phyloP scores from a whole-genome alignment of 208 protist species.

The Trypanosoma cruzi region DNA sequence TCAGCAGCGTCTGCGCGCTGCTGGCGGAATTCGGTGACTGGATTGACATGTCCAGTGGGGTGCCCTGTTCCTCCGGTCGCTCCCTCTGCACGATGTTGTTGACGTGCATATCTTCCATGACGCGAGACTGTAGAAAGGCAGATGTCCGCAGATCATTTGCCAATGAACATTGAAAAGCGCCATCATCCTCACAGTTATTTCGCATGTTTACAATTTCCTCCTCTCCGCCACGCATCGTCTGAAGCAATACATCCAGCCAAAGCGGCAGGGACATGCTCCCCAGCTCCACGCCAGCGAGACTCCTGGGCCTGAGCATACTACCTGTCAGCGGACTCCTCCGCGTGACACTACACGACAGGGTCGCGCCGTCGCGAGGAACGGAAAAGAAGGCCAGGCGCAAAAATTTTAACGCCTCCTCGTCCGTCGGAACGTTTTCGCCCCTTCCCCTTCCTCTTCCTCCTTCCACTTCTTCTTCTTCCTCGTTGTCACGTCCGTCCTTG shows the following conservation, averaged over 20 bases:
- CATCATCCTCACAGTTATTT: conserved; percentile 15
- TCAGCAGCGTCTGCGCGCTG: not conserved
- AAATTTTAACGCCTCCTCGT: conserved; percentile 22
- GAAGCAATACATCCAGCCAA: conserved; percentile 23
- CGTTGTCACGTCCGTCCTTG: not conserved
- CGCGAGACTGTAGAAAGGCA: not conserved
- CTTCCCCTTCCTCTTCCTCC: not conserved
- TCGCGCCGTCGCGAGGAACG: conserved; percentile 22
- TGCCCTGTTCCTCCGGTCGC: not conserved
- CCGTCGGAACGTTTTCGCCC: not conserved
- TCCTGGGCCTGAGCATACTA: not conserved
- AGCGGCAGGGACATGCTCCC: conserved; percentile 15
- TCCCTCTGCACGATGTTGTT: not conserved
- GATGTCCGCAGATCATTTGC: not conserved
- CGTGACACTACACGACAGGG: conserved; percentile 16
- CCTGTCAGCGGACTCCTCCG: conserved; percentile 3
- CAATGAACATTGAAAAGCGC: conserved; percentile 3
- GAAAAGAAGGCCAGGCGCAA: conserved; percentile 11
- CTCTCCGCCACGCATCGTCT: conserved; percentile 19
- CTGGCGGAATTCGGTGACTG: not conserved
- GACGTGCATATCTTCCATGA: not conserved
- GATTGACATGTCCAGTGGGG: no score
- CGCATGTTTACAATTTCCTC: conserved; percentile 6
- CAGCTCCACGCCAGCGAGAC: not conserved
- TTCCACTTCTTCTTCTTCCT: not conserved